Evolutionary conservation across 2,329 filamentous ascomycete genomes (phyloP), one percentile per base, ranked within the genome.

Genomic region (Fusarium guadeloupense): DNA sequence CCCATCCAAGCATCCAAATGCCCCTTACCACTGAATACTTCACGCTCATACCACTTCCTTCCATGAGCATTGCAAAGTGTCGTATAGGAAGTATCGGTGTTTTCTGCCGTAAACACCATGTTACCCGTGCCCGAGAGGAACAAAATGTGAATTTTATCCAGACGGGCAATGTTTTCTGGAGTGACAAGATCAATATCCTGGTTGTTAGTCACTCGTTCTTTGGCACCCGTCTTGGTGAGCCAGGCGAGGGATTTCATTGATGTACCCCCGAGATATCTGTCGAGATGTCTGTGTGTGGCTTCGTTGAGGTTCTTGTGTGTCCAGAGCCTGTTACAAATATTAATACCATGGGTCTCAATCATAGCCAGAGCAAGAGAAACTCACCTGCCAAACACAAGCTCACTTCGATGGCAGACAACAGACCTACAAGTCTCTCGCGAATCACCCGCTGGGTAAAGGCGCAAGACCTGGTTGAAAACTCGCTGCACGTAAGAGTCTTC

Each of bases 281-380:
- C 81, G 40, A 88, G 81, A 67, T 87, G 82, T 1, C 80, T 75
- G 72, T 89, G 87, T 3, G 87, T 90, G 4, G 82, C 85, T 74
- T 85, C 84, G 74, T 89, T 89, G 25, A 89, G 80, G 70, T 89
- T 89, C 4, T 66, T 70, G 72, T 90, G 87, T 67, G 82, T 86
- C 86, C 86, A 90, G 73, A 62, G 59, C 6, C 59, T 62, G 20
- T 37, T 28, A 17, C 28, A n/a, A n/a, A 5, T 4, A 39, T 40
- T 33, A 48, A 35, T 42, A 40, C n/a, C 12, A n/a, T 20, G 9
- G 16, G 9, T 40, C n/a, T 40, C 9, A 5, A 12, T 9, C 4
- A 10, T 16, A 21, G 5, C 3, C n/a, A n/a, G 7, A 16, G 4
- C 5, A 16, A 23, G n/a, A 9, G 9, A 20, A 1, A 55, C 55